phyloP scores from a whole-genome alignment of 2,329 filamentous ascomycete species.

The Aspergillus aculeatinus region DNA sequence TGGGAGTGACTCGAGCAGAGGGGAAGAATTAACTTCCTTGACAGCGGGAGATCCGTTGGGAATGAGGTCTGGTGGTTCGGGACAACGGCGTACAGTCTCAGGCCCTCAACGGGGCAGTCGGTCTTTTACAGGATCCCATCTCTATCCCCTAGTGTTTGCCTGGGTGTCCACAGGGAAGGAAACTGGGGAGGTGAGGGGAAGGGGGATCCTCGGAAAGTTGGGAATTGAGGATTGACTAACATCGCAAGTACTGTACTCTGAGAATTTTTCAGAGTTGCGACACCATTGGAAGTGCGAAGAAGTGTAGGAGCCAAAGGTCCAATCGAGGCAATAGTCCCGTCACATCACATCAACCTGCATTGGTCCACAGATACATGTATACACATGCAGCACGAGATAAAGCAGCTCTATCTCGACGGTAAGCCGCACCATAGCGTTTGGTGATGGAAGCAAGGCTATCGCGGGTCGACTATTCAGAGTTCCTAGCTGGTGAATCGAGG shows the following conservation, averaged over 20 bases:
- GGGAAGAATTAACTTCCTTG: constrained; percentile 8
- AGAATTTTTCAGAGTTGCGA: constrained; percentile 4
- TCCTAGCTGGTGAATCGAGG: not conserved
- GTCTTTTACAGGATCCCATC: not conserved
- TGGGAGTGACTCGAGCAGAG: not conserved
- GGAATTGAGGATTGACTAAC: not conserved
- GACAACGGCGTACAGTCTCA: not conserved
- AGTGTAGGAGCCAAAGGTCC: not conserved
- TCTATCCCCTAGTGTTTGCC: not conserved
- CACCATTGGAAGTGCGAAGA: not conserved
- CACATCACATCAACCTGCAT: constrained; percentile 12
- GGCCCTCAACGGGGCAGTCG: not conserved
- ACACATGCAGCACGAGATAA: not conserved
- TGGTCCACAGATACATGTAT: not conserved
- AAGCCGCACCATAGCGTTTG: not conserved
- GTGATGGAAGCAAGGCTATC: not conserved
- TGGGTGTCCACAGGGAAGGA: not conserved
- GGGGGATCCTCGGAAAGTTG: not conserved
- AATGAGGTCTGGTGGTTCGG: constrained; percentile 4
- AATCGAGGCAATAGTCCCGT: constrained; percentile 9
- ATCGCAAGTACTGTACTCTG: not conserved
- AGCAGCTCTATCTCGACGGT: not conserved
- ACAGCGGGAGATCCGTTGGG: constrained; percentile 1
- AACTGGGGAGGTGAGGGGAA: not conserved
- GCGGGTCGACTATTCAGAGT: not conserved